Evolutionary conservation across 2,329 filamentous ascomycete species (phyloP).

Genomic region (Ascosphaera aggregata): DNA sequence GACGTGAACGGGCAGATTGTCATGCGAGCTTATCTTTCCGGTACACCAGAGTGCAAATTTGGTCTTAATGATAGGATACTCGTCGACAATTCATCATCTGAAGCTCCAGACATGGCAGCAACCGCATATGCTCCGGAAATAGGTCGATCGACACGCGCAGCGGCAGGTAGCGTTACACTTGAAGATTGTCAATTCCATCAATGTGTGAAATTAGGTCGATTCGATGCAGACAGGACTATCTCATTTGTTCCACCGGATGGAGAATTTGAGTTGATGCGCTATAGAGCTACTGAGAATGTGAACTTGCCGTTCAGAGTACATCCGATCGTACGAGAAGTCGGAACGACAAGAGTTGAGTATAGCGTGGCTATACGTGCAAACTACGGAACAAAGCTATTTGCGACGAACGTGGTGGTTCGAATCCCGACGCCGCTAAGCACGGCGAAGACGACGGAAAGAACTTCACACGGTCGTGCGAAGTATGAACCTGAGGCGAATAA

Average conservation of each 20-base stretch:
- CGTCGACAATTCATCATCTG: constrained; percentile 37
- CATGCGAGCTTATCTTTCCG: constrained; percentile 93
- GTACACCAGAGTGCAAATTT: constrained; percentile 97
- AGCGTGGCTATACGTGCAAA: constrained; percentile 82
- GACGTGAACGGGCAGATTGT: constrained; percentile 95
- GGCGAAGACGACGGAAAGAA: constrained; percentile 75
- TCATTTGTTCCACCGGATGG: constrained; percentile 92
- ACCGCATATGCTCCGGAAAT: constrained; percentile 45
- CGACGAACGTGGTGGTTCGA: constrained; percentile 82
- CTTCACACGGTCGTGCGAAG: constrained; percentile 89
- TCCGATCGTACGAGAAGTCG: constrained; percentile 92
- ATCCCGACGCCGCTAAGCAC: constrained; percentile 96
- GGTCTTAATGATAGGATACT: constrained; percentile 88
- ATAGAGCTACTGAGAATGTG: constrained; percentile 94
- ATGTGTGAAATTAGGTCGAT: constrained; percentile 92
- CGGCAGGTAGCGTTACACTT: constrained; percentile 80
- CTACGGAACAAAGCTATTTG: constrained; percentile 88
- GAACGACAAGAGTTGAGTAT: constrained; percentile 95
- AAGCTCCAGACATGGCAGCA: constrained; percentile 34
- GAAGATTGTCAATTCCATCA: constrained; percentile 99
- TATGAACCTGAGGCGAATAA: constrained; percentile 97
- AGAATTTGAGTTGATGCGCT: constrained; percentile 97
- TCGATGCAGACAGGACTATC: constrained; percentile 90
- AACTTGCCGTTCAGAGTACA: constrained; percentile 98
- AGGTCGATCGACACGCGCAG: constrained; percentile 80